Conservation (phyloP, 2,329 filamentous ascomycete genomes). For the Monilinia laxa region DNA sequence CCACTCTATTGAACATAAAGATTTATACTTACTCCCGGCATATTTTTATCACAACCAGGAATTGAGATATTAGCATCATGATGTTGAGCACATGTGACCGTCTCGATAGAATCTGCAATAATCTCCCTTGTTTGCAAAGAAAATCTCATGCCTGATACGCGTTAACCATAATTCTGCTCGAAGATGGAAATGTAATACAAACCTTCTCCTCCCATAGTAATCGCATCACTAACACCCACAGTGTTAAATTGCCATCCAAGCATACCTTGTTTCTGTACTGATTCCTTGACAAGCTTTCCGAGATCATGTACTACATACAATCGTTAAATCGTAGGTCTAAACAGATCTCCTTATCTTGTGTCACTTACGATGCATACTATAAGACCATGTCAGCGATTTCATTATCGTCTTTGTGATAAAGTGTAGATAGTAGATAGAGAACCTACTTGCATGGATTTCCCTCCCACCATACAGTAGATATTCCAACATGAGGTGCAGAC, state of each 20-base stretch:
- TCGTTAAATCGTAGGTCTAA: slow-evolving; percentile 3
- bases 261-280: slow-evolving; percentile 80
- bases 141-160: slow-evolving; percentile 76
- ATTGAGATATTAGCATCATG: slow-evolving; percentile 94
- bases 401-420: slow-evolving; percentile 21
- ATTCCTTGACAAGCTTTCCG: slow-evolving; percentile 81
- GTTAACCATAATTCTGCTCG: slow-evolving; percentile 28
- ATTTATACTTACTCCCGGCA: slow-evolving; percentile 62
- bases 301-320: slow-evolving; percentile 69
- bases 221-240: slow-evolving; percentile 62
- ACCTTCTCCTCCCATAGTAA: slow-evolving; percentile 95
- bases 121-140: slow-evolving; percentile 88
- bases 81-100: slow-evolving; percentile 80
- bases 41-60: slow-evolving; percentile 96
- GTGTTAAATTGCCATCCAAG: slow-evolving; percentile 58
- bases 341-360: slow-evolving; percentile 13
- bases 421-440: slow-evolving; percentile 31
- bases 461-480: slow-evolving; percentile 96
- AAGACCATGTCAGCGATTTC: slow-evolving; percentile 24
- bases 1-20: background rate
- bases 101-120: slow-evolving; percentile 93
- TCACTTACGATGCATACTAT: slow-evolving; percentile 49
- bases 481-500: slow-evolving; percentile 83
- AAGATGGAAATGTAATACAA: slow-evolving; percentile 31
- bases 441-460: slow-evolving; percentile 91